Conservation (phyloP, 1,139 yeast genomes). For the Yamadazyma epiphylla region DNA sequence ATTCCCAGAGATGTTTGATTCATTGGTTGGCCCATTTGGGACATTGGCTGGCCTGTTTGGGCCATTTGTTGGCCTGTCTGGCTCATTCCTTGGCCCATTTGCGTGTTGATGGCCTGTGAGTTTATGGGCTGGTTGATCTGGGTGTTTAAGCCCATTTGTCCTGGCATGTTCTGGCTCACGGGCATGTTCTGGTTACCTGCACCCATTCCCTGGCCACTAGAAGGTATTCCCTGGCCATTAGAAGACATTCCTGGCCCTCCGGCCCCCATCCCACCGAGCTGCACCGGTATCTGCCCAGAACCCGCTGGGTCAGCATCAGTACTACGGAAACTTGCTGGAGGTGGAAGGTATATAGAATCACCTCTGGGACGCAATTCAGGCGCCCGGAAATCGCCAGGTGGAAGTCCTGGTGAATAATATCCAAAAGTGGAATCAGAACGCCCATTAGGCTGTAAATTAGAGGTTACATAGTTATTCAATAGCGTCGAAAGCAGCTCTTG, state of each 20-base stretch:
- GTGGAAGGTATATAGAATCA: slow-evolving; percentile 31
- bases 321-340: slow-evolving; percentile 14
- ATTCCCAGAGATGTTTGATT: neutral
- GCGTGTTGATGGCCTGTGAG: neutral
- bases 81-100: neutral
- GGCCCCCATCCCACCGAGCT: neutral
- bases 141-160: neutral
- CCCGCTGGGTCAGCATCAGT: slow-evolving; percentile 11
- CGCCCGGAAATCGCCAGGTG: slow-evolving; percentile 4
- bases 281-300: slow-evolving; percentile 7
- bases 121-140: too few relatives aligned
- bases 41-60: neutral
- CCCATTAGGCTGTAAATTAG: slow-evolving; percentile 6
- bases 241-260: neutral
- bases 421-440: slow-evolving; percentile 1
- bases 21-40: neutral
- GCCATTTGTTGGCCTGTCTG: neutral
- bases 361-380: slow-evolving; percentile 21
- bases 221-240: neutral
- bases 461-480: slow-evolving; percentile 15
- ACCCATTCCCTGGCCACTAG: slow-evolving; percentile 1
- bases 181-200: slow-evolving; percentile 2
- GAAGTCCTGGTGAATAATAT: slow-evolving; percentile 1
- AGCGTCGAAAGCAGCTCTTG: slow-evolving; percentile 20
- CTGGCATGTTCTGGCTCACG: neutral